A percentile compares a stretch with the other conserved stretches of the same genome.
Conservation (phyloP, 169 alveolate genomes). For the Plasmodium inui region DNA sequence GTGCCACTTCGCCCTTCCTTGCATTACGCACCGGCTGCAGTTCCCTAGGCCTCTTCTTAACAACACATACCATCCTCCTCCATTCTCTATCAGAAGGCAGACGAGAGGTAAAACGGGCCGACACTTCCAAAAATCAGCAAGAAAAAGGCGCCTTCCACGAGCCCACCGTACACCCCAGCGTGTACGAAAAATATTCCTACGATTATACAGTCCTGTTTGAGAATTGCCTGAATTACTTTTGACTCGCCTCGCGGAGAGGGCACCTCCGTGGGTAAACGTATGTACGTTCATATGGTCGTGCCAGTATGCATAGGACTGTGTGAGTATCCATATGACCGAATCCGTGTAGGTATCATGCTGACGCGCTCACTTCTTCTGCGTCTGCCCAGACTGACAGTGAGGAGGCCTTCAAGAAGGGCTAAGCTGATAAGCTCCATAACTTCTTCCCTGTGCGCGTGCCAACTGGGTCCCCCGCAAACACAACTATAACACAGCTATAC, state of each 20-base stretch:
- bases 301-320: too few species aligned
- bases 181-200: conserved; percentile 16
- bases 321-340: background rate
- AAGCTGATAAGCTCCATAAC: background rate
- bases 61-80: too few species aligned
- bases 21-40: too few species aligned
- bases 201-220: conserved; percentile 31
- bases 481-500: too few species aligned
- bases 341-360: too few species aligned
- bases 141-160: background rate
- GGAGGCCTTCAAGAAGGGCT: background rate
- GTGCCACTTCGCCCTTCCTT: background rate
- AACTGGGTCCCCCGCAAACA: background rate
- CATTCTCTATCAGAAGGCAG: too few species aligned
- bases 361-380: background rate
- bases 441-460: background rate
- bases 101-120: background rate
- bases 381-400: background rate
- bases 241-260: background rate
- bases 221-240: conserved; percentile 28
- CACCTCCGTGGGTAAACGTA: background rate
- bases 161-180: background rate
- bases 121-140: background rate
- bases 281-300: background rate
- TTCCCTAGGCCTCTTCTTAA: too few species aligned